Evolutionary conservation across 192 early-diverging fungal genomes (phyloP).

Genomic region (Coemansia sp.): DNA sequence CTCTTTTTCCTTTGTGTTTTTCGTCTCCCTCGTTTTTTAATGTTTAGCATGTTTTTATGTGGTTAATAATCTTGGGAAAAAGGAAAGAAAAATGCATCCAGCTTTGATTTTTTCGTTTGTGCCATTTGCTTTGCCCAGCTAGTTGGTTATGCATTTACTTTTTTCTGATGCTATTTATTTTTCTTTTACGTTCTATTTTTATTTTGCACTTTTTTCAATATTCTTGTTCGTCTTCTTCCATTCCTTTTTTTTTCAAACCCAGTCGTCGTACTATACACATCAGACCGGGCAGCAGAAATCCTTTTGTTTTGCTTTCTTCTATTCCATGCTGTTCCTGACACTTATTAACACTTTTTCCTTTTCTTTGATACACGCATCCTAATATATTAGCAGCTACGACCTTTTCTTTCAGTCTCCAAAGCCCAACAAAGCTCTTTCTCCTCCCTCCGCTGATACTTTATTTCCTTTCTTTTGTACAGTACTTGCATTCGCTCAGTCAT

Average conservation of each 20-base stretch:
- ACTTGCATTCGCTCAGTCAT: neutral
- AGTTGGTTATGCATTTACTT: neutral
- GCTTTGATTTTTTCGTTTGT: too few relatives aligned
- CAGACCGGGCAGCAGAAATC: neutral
- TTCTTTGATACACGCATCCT: too few relatives aligned
- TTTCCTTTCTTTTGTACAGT: constrained; percentile 2
- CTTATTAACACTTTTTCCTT: too few relatives aligned
- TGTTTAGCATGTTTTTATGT: too few relatives aligned
- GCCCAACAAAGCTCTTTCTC: too few relatives aligned
- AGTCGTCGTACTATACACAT: neutral
- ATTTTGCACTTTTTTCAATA: constrained; percentile 5
- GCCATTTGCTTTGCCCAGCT: neutral
- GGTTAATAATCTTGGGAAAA: too few relatives aligned
- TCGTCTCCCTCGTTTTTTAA: too few relatives aligned
- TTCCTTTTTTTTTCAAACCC: constrained; percentile 12
- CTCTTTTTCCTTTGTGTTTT: too few relatives aligned
- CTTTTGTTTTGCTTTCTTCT: neutral
- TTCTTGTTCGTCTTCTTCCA: neutral
- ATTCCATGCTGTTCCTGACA: neutral
- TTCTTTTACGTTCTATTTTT: constrained; percentile 6
- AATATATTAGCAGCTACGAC: too few relatives aligned
- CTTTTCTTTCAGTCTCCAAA: too few relatives aligned
- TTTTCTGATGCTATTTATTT: constrained; percentile 5
- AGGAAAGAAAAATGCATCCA: too few relatives aligned
- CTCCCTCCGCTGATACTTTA: neutral